phyloP scores from a whole-genome alignment of 306 rosid species.

The Rubus parviflorus region DNA sequence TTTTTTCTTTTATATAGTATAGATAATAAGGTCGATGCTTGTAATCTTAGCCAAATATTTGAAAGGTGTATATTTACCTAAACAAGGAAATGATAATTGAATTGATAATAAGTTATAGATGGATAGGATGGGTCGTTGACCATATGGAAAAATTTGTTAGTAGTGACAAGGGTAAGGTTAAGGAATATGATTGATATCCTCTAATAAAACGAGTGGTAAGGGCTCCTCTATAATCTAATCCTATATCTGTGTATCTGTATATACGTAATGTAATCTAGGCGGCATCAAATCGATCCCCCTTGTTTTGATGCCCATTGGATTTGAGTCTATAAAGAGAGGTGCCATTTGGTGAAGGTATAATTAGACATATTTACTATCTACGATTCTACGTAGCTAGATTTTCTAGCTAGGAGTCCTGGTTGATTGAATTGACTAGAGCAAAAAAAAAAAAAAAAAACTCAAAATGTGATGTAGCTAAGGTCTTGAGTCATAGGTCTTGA shows the following conservation, averaged over 20 bases:
- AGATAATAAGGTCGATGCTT: not conserved
- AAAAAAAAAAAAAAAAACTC: not conserved
- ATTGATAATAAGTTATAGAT: not conserved
- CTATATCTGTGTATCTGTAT: too few relatives aligned
- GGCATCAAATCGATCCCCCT: not conserved
- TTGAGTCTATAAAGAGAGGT: not conserved
- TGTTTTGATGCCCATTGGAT: not conserved
- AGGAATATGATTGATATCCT: not conserved
- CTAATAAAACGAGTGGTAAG: conserved; percentile 4
- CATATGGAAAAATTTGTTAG: too few relatives aligned
- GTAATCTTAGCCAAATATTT: conserved; percentile 5
- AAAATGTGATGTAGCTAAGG: not conserved
- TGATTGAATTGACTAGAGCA: too few relatives aligned
- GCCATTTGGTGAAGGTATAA: not conserved
- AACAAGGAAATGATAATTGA: not conserved
- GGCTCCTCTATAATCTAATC: not conserved
- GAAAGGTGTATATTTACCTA: not conserved
- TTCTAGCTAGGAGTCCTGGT: too few relatives aligned
- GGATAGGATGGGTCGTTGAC: not conserved
- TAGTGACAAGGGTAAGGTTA: not conserved
- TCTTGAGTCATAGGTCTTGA: too few relatives aligned
- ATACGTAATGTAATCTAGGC: not conserved
- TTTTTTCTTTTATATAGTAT: too few relatives aligned
- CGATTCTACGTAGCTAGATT: too few relatives aligned
- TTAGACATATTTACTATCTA: not conserved